These are phyloP conservation scores for Leptographium radiaticola DNA, from an alignment of 2,329 filamentous ascomycete genomes.

Conservation along the genomic window DNA sequence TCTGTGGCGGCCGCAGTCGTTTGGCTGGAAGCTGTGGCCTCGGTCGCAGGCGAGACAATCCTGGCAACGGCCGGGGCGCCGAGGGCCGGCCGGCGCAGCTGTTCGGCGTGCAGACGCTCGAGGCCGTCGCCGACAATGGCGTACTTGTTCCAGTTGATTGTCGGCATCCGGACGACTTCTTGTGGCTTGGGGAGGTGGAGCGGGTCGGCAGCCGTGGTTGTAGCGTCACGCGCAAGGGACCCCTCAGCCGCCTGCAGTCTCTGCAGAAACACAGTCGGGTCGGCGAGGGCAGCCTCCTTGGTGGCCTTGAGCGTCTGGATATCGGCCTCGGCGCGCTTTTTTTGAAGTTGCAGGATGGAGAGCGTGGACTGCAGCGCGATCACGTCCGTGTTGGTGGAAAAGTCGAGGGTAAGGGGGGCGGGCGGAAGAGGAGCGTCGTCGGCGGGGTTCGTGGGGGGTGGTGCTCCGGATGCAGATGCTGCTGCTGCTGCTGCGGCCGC, in stretches of 20 bases:
- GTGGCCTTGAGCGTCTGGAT: conserved; percentile 56
- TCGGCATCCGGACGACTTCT: conserved; percentile 71
- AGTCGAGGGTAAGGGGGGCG: conserved; percentile 39
- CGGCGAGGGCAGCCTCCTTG: conserved; percentile 55
- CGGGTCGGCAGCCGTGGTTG: background rate
- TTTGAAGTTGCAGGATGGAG: conserved; percentile 75
- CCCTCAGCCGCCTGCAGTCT: conserved; percentile 36
- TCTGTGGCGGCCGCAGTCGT: conserved; percentile 11
- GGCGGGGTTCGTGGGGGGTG: background rate
- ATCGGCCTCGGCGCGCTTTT: conserved; percentile 62
- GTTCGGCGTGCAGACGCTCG: conserved; percentile 74
- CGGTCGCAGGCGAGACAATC: background rate
- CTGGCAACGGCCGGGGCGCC: conserved; percentile 32
- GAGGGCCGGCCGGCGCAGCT: conserved; percentile 49
- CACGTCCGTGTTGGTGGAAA: conserved; percentile 65
- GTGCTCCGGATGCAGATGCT: background rate
- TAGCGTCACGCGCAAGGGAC: too few relatives aligned
- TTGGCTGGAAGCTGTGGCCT: conserved; percentile 2
- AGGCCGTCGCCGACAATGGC: conserved; percentile 75
- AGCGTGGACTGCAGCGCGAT: conserved; percentile 79
- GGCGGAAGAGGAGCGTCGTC: conserved; percentile 23
- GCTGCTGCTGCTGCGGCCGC: background rate
- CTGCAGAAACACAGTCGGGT: conserved; percentile 59
- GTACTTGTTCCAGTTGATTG: conserved; percentile 92
- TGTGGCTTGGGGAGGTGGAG: conserved; percentile 60